These are phyloP conservation scores for Dianthus caryophyllus DNA, from an alignment of 148 eudicot species.

Conservation along the genomic window DNA sequence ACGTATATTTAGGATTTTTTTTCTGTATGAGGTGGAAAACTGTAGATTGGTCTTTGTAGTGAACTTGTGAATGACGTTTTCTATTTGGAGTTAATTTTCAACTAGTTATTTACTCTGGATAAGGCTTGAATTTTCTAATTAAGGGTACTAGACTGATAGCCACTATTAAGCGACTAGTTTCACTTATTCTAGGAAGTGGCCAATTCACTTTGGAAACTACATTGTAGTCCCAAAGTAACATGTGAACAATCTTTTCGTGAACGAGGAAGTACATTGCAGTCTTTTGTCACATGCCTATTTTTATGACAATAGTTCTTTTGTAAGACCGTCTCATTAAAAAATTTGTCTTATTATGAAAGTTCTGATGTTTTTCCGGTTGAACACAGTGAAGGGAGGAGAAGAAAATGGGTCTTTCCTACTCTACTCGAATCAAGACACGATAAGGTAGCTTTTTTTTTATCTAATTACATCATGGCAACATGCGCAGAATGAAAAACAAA, in stretches of 20 bases:
- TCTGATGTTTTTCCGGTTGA: conserved; percentile 17
- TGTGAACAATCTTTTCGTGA: background rate
- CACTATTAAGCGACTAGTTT: background rate
- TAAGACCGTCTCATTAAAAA: no score
- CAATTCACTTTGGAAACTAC: background rate
- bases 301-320: no score
- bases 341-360: conserved; percentile 7
- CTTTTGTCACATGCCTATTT: background rate
- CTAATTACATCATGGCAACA: background rate
- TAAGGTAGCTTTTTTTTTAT: conserved; percentile 42
- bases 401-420: conserved; percentile 91
- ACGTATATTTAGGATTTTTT: no score
- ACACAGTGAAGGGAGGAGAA: conserved; percentile 93
- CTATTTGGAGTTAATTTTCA: no score
- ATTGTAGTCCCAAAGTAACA: background rate
- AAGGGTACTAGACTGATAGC: background rate
- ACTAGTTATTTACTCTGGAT: no score
- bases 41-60: no score
- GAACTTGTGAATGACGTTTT: no score
- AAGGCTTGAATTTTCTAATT: background rate
- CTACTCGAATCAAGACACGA: conserved; percentile 41
- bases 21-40: no score
- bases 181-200: background rate
- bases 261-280: background rate
- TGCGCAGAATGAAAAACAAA: no score